Evolutionary conservation across 495 filamentous ascomycete genomes (phyloP).

Genomic region (Geoglossum glabrum): DNA sequence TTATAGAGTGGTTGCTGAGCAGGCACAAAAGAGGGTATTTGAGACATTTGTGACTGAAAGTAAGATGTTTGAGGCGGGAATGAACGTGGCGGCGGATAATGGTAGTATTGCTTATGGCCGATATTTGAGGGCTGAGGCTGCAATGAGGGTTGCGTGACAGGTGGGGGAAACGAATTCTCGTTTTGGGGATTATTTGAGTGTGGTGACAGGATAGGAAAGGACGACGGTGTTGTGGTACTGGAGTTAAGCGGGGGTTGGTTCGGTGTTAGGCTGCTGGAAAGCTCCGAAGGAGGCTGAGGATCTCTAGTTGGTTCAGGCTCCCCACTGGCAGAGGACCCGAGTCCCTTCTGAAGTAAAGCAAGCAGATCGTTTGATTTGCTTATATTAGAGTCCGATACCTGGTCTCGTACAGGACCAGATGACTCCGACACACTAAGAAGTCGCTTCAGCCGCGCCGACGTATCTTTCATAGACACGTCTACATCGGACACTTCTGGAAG

Average conservation of each 20-base stretch:
- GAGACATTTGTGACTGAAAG: neutral
- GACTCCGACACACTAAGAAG: slow-evolving; percentile 14
- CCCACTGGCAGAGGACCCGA: slow-evolving; percentile 19
- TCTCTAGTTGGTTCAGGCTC: slow-evolving; percentile 5
- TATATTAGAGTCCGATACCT: slow-evolving; percentile 11
- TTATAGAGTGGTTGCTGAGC: neutral
- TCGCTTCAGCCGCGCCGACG: slow-evolving; percentile 16
- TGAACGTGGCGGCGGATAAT: neutral
- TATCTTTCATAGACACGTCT: slow-evolving; percentile 8
- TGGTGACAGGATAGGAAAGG: neutral
- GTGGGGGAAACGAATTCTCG: neutral
- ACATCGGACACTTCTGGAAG: slow-evolving; percentile 12
- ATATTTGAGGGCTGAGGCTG: neutral
- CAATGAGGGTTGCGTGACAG: neutral
- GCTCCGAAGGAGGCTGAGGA: neutral
- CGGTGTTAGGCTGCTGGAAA: neutral
- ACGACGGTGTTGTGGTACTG: neutral
- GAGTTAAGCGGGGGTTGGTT: neutral
- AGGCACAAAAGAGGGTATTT: neutral
- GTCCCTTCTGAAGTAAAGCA: slow-evolving; percentile 30
- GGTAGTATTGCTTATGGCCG: neutral
- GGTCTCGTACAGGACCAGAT: slow-evolving; percentile 5
- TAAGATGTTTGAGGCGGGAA: neutral
- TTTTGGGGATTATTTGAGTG: neutral
- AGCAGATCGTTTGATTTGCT: slow-evolving; percentile 34